A percentile compares a stretch with the other conserved stretches of the same genome.
phyloP scores from a whole-genome alignment of 2,329 filamentous ascomycete genomes.

The Elsinoe perseae region DNA sequence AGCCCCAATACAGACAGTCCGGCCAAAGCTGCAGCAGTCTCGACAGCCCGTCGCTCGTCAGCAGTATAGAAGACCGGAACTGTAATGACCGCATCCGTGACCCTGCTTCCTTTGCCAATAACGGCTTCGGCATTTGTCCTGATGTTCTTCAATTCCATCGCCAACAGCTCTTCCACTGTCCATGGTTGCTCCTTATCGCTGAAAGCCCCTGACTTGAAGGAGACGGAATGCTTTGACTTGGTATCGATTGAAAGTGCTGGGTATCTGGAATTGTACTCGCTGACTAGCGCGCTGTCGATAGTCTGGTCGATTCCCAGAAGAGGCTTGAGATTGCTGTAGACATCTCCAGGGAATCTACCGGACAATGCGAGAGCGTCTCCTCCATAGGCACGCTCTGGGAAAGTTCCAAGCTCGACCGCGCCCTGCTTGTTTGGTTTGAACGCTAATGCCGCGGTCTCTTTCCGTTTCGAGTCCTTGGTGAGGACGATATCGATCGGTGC shows the following conservation, averaged over 20 bases:
- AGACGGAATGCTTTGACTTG: slow-evolving; percentile 57
- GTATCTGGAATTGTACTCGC: slow-evolving; percentile 66
- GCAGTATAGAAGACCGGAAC: slow-evolving; percentile 83
- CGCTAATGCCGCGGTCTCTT: slow-evolving; percentile 82
- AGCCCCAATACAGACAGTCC: slow-evolving; percentile 78
- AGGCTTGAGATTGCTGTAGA: slow-evolving; percentile 88
- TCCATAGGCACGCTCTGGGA: slow-evolving; percentile 86
- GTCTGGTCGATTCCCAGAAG: slow-evolving; percentile 62
- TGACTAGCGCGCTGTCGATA: slow-evolving; percentile 48
- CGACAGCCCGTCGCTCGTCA: slow-evolving; percentile 80
- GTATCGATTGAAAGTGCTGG: slow-evolving; percentile 66
- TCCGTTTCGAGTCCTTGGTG: slow-evolving; percentile 94
- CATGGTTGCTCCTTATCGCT: slow-evolving; percentile 57
- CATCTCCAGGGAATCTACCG: slow-evolving; percentile 81
- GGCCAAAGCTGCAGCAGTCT: slow-evolving; percentile 77
- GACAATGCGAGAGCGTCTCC: slow-evolving; percentile 83
- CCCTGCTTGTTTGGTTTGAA: slow-evolving; percentile 77
- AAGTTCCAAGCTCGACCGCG: slow-evolving; percentile 39
- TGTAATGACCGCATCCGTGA: slow-evolving; percentile 81
- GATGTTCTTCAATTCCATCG: slow-evolving; percentile 92
- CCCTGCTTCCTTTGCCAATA: slow-evolving; percentile 64
- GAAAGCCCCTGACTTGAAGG: slow-evolving; percentile 73
- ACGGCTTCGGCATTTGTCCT: slow-evolving; percentile 78
- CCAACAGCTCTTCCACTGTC: slow-evolving; percentile 84
- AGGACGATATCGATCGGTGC: slow-evolving; percentile 96